Evolutionary conservation across 805 yeast species (phyloP), one percentile per base, ranked within the genome.

Genomic region (Danielia oregonensis): DNA sequence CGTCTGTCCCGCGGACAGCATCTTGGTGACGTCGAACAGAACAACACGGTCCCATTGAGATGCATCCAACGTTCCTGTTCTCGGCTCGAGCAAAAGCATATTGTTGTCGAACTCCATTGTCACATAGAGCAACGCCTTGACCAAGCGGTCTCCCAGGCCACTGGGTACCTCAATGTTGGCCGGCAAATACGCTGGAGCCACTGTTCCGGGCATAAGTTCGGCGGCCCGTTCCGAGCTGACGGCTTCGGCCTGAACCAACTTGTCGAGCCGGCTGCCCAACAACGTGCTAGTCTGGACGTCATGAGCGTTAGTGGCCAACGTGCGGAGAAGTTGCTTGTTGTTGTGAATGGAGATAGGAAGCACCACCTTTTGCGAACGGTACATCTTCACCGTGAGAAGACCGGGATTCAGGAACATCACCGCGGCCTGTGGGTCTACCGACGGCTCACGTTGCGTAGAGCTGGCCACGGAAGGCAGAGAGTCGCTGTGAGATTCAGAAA

Each of bases 61-160:
- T 37, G 72, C 68, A 27, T 76, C 74, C 40, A 87, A 78, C 0
- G 95, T 77, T 25, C 96, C 96, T 34, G 84, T 77, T 18, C 80
- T 77, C 2, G 97, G 93, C 47, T 88, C 95, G 32, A 91, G 79
- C 11, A 88, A 74, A 44, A 93, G 82, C 46, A 89, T 93, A 32
- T 91, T 87, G 61, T 93, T 93, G 62, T 93, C 99, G 55, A 88
- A 91, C 61, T 93, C 99, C 29, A 93, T 71, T 2, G 95, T 87
- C 51, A 89, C 74, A 59, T 86, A 86, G 24, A 93, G 72, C 40
- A 95, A 71, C 12, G 93, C 76, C 46, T 78, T 78, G 42, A 76
- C 71, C 23, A 72, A 63, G 33, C 69, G 68, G 29, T 63, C 66
- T 12, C 46, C 79, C n/a, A 32, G 24, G 24, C 40, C 43, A 19